Percentiles rank a stretch among this genome's conserved stretches.
Evolutionary conservation across 257 asterid species (phyloP).

Genomic region (Fraxinus americana): DNA sequence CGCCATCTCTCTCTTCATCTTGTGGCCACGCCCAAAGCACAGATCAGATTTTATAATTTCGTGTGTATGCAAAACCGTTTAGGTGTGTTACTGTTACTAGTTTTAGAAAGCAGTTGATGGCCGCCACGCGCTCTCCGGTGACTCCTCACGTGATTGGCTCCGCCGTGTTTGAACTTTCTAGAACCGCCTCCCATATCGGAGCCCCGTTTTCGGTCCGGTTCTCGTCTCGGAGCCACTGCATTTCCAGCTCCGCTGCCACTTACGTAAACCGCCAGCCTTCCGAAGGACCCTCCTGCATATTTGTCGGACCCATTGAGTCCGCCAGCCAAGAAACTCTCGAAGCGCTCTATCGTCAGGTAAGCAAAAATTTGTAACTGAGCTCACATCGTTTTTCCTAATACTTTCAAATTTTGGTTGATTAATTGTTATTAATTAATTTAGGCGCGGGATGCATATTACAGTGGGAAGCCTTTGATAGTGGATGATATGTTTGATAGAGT

Average conservation of each 20-base stretch:
- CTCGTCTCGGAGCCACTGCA: constrained; percentile 55
- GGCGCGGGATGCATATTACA: constrained; percentile 89
- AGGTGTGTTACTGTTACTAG: background rate
- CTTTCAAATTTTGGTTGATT: background rate
- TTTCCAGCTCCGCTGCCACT: constrained; percentile 32
- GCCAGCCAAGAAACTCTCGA: constrained; percentile 92
- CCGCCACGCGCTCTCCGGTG: constrained; percentile 66
- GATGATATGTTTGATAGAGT: constrained; percentile 98
- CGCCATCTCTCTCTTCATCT: background rate
- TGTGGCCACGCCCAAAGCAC: constrained; percentile 27
- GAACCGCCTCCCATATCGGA: constrained; percentile 45
- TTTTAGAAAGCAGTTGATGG: constrained; percentile 51
- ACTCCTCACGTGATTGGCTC: constrained; percentile 54
- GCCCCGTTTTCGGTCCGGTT: constrained; percentile 52
- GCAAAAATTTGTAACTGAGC: background rate
- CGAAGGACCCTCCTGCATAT: constrained; percentile 89
- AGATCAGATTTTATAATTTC: background rate
- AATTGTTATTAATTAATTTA: constrained; percentile 21
- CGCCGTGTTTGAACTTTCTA: constrained; percentile 45
- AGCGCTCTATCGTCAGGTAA: constrained; percentile 88
- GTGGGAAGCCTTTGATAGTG: constrained; percentile 86
- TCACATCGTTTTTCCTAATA: background rate
- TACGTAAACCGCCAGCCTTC: constrained; percentile 40
- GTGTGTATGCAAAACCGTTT: background rate
- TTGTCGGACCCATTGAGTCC: constrained; percentile 86